phyloP scores from a whole-genome alignment of 352 stramenopile genomes.

The Phytopythium boreale region DNA sequence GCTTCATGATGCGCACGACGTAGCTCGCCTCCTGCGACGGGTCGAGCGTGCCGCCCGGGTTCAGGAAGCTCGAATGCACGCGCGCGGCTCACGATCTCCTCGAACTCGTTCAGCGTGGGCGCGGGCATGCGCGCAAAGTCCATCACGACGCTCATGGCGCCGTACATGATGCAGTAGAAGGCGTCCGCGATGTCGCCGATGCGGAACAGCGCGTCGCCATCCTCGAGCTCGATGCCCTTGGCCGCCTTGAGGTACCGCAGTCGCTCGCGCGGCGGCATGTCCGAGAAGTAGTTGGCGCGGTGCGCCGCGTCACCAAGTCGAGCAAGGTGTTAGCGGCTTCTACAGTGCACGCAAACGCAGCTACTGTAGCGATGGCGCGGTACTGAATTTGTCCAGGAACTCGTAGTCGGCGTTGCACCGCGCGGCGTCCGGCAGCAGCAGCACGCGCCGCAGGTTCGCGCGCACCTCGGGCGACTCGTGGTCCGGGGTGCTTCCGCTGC shows the following conservation, averaged over 20 bases:
- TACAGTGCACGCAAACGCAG: neutral
- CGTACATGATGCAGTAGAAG: constrained; percentile 79
- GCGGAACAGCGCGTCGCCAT: constrained; percentile 63
- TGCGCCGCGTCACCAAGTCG: constrained; percentile 32
- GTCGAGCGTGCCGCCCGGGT: constrained; percentile 48
- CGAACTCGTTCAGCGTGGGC: constrained; percentile 66
- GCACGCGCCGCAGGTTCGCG: constrained; percentile 34
- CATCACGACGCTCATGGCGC: constrained; percentile 68
- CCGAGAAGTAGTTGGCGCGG: constrained; percentile 59
- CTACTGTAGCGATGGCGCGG: neutral
- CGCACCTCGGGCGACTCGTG: constrained; percentile 38
- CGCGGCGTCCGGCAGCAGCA: constrained; percentile 38
- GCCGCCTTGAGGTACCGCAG: constrained; percentile 58
- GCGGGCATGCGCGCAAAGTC: constrained; percentile 66
- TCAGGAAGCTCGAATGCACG: constrained; percentile 65
- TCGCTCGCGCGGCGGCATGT: constrained; percentile 48
- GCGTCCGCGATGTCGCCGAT: constrained; percentile 66
- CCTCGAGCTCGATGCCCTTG: constrained; percentile 61
- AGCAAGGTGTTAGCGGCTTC: too few relatives aligned
- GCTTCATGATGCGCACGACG: constrained; percentile 58
- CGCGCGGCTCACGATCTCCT: constrained; percentile 70
- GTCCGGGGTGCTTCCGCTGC: constrained; percentile 22
- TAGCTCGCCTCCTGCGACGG: constrained; percentile 42
- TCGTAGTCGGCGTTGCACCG: constrained; percentile 59
- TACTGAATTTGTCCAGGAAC: constrained; percentile 64